Percentiles rank a stretch among this genome's conserved stretches.
These are phyloP conservation scores for Cydonia oblonga DNA, from an alignment of 331 rosid species.

Conservation along the genomic window DNA sequence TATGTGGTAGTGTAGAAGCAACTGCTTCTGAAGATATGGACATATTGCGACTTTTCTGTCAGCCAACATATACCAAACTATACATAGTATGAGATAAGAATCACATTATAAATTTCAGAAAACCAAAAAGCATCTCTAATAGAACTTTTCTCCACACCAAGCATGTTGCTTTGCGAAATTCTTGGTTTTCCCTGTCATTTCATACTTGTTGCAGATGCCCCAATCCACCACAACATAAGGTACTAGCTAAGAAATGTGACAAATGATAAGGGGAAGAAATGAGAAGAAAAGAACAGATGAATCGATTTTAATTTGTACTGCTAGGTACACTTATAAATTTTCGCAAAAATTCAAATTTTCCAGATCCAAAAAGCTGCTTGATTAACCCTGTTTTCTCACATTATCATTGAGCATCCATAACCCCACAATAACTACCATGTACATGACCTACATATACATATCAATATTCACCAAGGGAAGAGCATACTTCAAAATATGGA, in stretches of 20 bases:
- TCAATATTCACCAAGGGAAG: not conserved
- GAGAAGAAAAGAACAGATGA: not conserved
- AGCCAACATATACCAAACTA: not conserved
- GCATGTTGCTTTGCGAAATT: slow-evolving; percentile 70
- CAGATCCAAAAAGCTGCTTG: not conserved
- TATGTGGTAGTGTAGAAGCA: slow-evolving; percentile 61
- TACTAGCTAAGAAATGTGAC: slow-evolving; percentile 46
- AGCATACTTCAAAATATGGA: not conserved
- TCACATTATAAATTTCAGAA: slow-evolving; percentile 3
- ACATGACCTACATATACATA: not conserved
- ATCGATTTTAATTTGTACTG: not conserved
- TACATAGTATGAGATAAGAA: not conserved
- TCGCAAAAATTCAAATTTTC: not conserved
- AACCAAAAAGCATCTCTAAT: slow-evolving; percentile 52
- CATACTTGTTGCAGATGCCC: slow-evolving; percentile 86
- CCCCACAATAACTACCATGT: not conserved
- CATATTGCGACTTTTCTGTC: slow-evolving; percentile 1
- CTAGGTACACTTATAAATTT: not conserved
- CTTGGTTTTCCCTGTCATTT: slow-evolving; percentile 78
- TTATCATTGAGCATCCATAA: not conserved
- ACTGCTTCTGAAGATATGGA: slow-evolving; percentile 37
- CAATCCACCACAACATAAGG: slow-evolving; percentile 62
- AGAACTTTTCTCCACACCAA: slow-evolving; percentile 65
- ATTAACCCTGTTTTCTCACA: not conserved
- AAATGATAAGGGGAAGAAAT: not conserved